phyloP scores from a whole-genome alignment of 148 eudicot genomes.

The Nepenthes mirabilis region DNA sequence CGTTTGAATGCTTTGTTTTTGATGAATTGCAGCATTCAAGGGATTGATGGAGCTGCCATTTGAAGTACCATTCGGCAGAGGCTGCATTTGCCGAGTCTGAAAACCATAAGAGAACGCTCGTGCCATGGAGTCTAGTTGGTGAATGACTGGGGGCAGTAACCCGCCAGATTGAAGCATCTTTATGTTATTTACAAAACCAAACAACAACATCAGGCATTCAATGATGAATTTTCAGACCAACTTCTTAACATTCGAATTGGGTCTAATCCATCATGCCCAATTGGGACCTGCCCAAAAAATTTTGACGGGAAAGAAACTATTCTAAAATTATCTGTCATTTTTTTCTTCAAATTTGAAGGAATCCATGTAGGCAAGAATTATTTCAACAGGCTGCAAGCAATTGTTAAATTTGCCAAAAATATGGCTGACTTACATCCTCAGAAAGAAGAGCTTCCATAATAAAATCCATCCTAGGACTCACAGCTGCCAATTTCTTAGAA shows the following conservation, averaged over 20 bases:
- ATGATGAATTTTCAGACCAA: too few relatives aligned
- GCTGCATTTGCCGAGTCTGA: constrained; percentile 3
- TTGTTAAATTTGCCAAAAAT: not conserved
- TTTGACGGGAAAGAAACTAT: too few relatives aligned
- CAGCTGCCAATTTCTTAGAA: constrained; percentile 68
- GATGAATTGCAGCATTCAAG: constrained; percentile 1
- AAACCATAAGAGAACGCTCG: not conserved
- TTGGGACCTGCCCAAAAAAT: too few relatives aligned
- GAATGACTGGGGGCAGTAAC: not conserved
- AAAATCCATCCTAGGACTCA: constrained; percentile 31
- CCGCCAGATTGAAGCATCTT: constrained; percentile 5
- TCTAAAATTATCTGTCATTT: too few relatives aligned
- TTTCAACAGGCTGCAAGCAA: not conserved
- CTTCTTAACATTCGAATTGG: too few relatives aligned
- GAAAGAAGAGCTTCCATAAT: constrained; percentile 20
- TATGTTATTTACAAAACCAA: not conserved
- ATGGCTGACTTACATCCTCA: not conserved
- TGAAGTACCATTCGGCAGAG: not conserved
- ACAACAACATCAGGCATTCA: too few relatives aligned
- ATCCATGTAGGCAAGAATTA: not conserved
- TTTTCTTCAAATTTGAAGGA: not conserved
- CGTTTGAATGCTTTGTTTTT: constrained; percentile 1
- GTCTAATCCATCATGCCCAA: too few relatives aligned
- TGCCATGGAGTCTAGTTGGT: constrained; percentile 1
- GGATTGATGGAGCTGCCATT: not conserved